Evolutionary conservation across 176 grass and related monocot genomes (phyloP), one percentile per base, ranked within the genome.

Genomic region (Canna indica): DNA sequence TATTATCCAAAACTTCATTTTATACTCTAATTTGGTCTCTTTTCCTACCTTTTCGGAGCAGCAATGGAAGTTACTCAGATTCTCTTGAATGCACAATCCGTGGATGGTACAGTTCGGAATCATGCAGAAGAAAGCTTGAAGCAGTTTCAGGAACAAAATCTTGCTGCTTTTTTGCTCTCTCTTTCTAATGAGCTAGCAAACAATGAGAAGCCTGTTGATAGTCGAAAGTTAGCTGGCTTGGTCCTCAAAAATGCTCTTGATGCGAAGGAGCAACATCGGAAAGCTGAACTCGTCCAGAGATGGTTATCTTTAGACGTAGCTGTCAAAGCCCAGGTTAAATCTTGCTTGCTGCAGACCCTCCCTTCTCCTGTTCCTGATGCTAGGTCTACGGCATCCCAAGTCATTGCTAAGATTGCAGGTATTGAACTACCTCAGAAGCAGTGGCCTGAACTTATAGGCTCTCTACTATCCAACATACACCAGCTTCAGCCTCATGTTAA

Each of bases 311-410:
- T 71, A 52, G 69, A 71, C 54, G 42, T 34, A 28, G 28, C 29
- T 36, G 69, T 71, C 46, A 71, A 71, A 52, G 45, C 46, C 28
- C 69, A 52, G 30, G 47, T 71, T 47, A 71, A 71, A 53, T 27
- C 47, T 32, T 71, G 32, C 69, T 71, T 71, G 69, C 30, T 71
- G 45, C 69, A 71, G 69, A 71, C 69, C 69, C 69, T 71, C 54
- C 31, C 46, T 54, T 71, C 69, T 35, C 69, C 69, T 22, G 69
- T 71, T 3, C 47, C 30, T 71, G 69, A 71, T 71, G 69, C 69
- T 54, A 71, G 69, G 47, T 71, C 69, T 34, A 71, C 69, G 52
- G 69, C 69, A 71, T 71, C 69, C 69, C 69, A 71, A 71, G 69
- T 71, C 32, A 71, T 71, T 71, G 69, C 69, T 71, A 71, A 71